Evolutionary conservation across 345 rosid species (phyloP).

Genomic region (Euclidium syriacum): DNA sequence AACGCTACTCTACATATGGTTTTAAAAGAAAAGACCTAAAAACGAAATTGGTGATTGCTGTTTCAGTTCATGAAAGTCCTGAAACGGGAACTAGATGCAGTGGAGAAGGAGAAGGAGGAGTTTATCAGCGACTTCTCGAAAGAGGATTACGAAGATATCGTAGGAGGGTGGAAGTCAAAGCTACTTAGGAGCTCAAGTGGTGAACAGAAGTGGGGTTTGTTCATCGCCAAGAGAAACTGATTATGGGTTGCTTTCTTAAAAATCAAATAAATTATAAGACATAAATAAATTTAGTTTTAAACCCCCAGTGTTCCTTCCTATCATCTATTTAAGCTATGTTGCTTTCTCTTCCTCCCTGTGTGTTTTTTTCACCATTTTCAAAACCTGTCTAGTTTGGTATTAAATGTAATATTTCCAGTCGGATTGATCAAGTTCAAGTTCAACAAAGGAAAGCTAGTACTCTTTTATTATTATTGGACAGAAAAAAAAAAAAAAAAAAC

Average conservation of each 20-base stretch:
- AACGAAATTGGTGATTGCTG: background rate
- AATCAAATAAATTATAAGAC: background rate
- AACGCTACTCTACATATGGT: background rate
- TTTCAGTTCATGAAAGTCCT: slow-evolving; percentile 69
- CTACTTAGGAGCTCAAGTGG: slow-evolving; percentile 61
- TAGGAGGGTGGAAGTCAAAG: slow-evolving; percentile 80
- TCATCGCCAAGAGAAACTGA: slow-evolving; percentile 53
- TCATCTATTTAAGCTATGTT: slow-evolving; percentile 2
- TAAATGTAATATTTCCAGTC: background rate
- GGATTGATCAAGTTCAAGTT: no score
- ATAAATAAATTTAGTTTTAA: slow-evolving; percentile 1
- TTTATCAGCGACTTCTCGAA: slow-evolving; percentile 76
- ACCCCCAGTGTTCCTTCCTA: background rate
- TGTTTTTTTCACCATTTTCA: background rate
- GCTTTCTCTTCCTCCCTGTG: background rate
- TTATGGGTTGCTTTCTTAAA: background rate
- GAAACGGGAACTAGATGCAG: slow-evolving; percentile 52
- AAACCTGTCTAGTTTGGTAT: background rate
- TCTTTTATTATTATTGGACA: background rate
- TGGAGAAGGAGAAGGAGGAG: slow-evolving; percentile 69
- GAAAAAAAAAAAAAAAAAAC: background rate
- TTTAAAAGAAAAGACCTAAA: background rate
- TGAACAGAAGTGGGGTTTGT: slow-evolving; percentile 80
- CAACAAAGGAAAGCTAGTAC: background rate
- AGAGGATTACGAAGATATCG: slow-evolving; percentile 65